phyloP scores from a whole-genome alignment of 208 protist genomes.

The Crithidia brevicula region DNA sequence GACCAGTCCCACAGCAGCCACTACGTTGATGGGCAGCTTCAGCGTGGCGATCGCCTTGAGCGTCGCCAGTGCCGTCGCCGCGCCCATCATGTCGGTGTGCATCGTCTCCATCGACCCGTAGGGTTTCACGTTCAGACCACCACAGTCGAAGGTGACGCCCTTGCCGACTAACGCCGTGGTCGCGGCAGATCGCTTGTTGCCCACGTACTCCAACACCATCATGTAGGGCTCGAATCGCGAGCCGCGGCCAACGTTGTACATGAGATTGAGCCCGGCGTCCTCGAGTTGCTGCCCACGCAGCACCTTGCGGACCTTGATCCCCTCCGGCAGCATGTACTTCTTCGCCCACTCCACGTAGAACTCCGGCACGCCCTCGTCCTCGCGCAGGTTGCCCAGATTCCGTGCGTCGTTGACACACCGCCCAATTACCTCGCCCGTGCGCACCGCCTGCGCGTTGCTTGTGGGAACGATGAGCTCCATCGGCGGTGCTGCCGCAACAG shows the following conservation, averaged over 20 bases:
- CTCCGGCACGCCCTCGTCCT: slow-evolving; percentile 82
- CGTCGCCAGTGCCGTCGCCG: slow-evolving; percentile 78
- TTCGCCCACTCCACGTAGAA: slow-evolving; percentile 79
- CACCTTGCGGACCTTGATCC: slow-evolving; percentile 65
- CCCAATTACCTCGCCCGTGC: slow-evolving; percentile 70
- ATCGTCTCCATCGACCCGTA: slow-evolving; percentile 92
- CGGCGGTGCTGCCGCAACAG: not conserved
- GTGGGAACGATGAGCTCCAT: slow-evolving; percentile 54
- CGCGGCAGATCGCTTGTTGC: slow-evolving; percentile 45
- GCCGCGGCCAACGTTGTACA: slow-evolving; percentile 88
- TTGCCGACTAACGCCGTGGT: slow-evolving; percentile 86
- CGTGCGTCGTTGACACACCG: slow-evolving; percentile 75
- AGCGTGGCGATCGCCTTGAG: slow-evolving; percentile 74
- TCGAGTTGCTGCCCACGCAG: slow-evolving; percentile 59
- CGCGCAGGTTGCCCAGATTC: slow-evolving; percentile 82
- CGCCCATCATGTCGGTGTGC: slow-evolving; percentile 94
- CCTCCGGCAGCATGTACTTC: slow-evolving; percentile 44
- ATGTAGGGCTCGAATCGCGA: slow-evolving; percentile 70
- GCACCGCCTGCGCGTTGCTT: slow-evolving; percentile 47
- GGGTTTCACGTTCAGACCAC: slow-evolving; percentile 92
- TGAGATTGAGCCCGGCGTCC: slow-evolving; percentile 60
- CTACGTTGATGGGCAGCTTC: slow-evolving; percentile 75
- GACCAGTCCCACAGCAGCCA: slow-evolving; percentile 79
- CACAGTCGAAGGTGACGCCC: slow-evolving; percentile 93
- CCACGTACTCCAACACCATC: slow-evolving; percentile 84